A percentile compares a stretch with the other conserved stretches of the same genome.
Evolutionary conservation across 1,284 basidiomycete genomes (phyloP).

Genomic region (Phaffia rhodozyma): DNA sequence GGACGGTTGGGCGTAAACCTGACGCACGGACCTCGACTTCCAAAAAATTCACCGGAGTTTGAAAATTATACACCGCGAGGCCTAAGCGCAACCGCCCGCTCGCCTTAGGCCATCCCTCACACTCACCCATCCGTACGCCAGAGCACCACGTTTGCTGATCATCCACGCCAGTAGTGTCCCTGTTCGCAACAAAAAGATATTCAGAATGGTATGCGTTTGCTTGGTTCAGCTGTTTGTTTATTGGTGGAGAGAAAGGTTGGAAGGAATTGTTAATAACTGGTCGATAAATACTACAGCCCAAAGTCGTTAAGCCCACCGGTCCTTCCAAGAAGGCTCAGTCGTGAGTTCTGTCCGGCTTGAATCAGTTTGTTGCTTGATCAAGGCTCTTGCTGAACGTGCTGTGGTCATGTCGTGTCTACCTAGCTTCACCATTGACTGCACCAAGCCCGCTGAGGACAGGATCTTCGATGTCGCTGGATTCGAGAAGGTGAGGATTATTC

Average conservation of each 20-base stretch:
- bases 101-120: too few relatives aligned
- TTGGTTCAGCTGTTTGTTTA: too few relatives aligned
- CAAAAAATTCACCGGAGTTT: neutral
- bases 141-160: constrained; percentile 8
- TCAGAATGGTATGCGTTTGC: too few relatives aligned
- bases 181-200: neutral
- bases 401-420: too few relatives aligned
- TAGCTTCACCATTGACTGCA: constrained; percentile 18
- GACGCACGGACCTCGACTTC: neutral
- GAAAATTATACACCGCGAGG: neutral
- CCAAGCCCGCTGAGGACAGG: constrained; percentile 19
- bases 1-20: neutral
- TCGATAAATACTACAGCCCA: neutral
- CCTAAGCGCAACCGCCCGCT: too few relatives aligned
- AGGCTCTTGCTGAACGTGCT: neutral
- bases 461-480: constrained; percentile 19
- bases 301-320: constrained; percentile 3
- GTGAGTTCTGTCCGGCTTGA: neutral
- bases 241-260: too few relatives aligned
- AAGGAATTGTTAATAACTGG: too few relatives aligned
- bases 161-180: constrained; percentile 8
- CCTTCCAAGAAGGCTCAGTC: constrained; percentile 9
- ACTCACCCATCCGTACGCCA: neutral
- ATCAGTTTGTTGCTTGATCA: neutral
- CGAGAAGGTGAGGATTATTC: constrained; percentile 16